Evolutionary conservation across 2,329 filamentous ascomycete species (phyloP).

Genomic region (Zasmidium cellare): DNA sequence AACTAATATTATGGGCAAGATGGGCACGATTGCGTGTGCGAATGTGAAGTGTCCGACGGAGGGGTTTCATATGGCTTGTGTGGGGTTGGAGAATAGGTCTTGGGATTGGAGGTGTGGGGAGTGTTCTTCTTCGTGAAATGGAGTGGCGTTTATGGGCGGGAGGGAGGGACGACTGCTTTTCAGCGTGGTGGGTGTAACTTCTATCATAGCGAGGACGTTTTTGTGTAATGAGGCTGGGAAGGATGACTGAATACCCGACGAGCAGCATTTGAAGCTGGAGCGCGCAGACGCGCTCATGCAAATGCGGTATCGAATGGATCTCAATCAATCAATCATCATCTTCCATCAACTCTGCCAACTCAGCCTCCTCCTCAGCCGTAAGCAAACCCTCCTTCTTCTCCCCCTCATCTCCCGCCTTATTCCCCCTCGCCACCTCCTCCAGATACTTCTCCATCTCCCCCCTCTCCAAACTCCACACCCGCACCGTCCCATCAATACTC

Average conservation of each 20-base stretch:
- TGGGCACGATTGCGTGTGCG: slow-evolving; percentile 18
- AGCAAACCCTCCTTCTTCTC: slow-evolving; percentile 53
- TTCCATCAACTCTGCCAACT: slow-evolving; percentile 88
- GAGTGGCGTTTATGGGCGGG: too few species aligned
- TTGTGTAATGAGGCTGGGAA: not conserved
- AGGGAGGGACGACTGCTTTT: too few species aligned
- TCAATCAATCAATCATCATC: slow-evolving; percentile 60
- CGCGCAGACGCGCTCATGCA: too few species aligned
- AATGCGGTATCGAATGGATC: not conserved
- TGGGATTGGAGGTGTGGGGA: slow-evolving; percentile 19
- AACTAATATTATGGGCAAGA: slow-evolving; percentile 1
- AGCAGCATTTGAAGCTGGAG: not conserved
- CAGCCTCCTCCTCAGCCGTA: slow-evolving; percentile 84
- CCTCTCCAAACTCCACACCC: slow-evolving; percentile 75
- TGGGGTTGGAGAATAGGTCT: slow-evolving; percentile 13
- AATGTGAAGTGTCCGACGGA: slow-evolving; percentile 13
- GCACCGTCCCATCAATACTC: slow-evolving; percentile 84
- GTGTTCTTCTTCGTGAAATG: too few species aligned
- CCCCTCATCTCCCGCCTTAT: slow-evolving; percentile 45
- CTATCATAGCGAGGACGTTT: not conserved
- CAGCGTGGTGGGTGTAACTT: too few species aligned
- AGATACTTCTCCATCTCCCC: slow-evolving; percentile 58
- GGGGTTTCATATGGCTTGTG: slow-evolving; percentile 21
- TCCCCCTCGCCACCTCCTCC: slow-evolving; percentile 52
- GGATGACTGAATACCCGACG: not conserved